These are phyloP conservation scores for Umbelopsis sp. DNA, from an alignment of 371 early-diverging fungal species.

Conservation along the genomic window DNA sequence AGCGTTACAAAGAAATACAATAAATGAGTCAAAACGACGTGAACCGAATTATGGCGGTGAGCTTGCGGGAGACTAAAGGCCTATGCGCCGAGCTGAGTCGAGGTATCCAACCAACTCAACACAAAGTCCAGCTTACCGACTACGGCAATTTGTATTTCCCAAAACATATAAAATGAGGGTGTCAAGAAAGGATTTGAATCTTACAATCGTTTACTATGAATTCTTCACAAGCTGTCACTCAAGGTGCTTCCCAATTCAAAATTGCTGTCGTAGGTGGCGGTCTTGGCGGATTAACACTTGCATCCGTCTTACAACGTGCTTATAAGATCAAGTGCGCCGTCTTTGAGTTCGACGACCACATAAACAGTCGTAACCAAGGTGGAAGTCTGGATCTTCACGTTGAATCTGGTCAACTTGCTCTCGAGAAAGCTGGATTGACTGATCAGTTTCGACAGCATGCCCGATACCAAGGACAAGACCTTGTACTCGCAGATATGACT, in stretches of 20 bases:
- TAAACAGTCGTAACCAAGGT: conserved; percentile 36
- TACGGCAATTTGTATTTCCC: not conserved
- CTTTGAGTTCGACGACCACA: conserved; percentile 41
- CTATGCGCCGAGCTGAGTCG: too few species aligned
- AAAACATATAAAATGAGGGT: not conserved
- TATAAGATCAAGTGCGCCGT: conserved; percentile 31
- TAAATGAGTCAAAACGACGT: too few species aligned
- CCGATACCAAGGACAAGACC: conserved; percentile 31
- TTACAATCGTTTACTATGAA: not conserved
- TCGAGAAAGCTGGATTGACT: conserved; percentile 32
- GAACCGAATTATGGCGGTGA: too few species aligned
- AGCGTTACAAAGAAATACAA: too few species aligned
- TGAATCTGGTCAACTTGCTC: conserved; percentile 43
- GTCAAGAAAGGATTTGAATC: not conserved
- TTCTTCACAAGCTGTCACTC: not conserved
- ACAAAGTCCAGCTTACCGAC: too few species aligned
- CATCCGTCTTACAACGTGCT: conserved; percentile 29
- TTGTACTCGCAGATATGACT: conserved; percentile 27
- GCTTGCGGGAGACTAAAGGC: too few species aligned
- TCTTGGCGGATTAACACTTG: conserved; percentile 34
- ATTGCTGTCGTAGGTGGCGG: conserved; percentile 36
- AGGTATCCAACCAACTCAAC: too few species aligned
- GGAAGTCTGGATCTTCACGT: conserved; percentile 46
- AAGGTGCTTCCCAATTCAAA: not conserved
- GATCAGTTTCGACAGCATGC: conserved; percentile 28